Conservation (phyloP, 805 yeast genomes). For the Saccharomycopsis sp. region DNA sequence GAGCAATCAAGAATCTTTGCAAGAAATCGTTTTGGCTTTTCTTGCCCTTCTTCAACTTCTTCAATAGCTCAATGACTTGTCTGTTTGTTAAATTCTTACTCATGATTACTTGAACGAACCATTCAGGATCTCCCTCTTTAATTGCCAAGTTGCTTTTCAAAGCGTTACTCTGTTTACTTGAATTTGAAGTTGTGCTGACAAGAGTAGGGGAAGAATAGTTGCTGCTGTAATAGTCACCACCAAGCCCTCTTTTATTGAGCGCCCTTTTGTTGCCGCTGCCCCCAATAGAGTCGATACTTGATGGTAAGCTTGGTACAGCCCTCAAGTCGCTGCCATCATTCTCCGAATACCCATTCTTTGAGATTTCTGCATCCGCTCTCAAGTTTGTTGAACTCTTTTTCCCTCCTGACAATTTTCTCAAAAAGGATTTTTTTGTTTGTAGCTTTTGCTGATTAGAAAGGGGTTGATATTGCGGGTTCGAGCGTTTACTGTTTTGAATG, state of each 20-base stretch:
- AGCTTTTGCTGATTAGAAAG: constrained; percentile 6
- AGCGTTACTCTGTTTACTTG: neutral
- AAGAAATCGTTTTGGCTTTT: constrained; percentile 23
- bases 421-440: constrained; percentile 17
- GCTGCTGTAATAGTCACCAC: constrained; percentile 4
- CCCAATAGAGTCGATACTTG: constrained; percentile 17
- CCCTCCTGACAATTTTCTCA: constrained; percentile 16
- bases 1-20: constrained; percentile 35
- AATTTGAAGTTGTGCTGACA: constrained; percentile 9
- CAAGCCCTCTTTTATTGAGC: constrained; percentile 4
- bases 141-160: neutral
- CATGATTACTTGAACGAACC: constrained; percentile 34
- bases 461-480: neutral
- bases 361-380: neutral
- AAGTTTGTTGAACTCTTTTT: neutral
- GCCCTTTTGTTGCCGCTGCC: neutral
- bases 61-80: constrained; percentile 30
- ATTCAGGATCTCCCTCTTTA: constrained; percentile 31
- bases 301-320: constrained; percentile 8
- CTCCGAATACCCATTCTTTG: neutral
- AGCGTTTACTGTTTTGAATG: constrained; percentile 13
- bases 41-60: constrained; percentile 17
- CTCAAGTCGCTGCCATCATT: constrained; percentile 2
- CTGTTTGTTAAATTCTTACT: constrained; percentile 32
- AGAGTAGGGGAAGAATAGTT: constrained; percentile 15